Evolutionary conservation across 257 asterid genomes (phyloP).

Genomic region (Forsythia viridissima): DNA sequence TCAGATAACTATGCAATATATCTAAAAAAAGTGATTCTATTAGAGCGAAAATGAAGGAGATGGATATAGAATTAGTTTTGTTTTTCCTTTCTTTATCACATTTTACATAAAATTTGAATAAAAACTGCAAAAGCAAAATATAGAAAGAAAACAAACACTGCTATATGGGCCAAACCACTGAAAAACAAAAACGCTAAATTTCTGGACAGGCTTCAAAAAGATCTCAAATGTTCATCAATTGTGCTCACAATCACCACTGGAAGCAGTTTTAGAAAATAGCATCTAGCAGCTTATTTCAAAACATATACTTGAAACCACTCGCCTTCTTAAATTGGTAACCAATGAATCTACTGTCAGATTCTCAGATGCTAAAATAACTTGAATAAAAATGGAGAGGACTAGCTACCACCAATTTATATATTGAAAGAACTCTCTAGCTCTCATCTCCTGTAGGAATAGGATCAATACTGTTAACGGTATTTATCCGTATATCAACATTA

Average conservation of each 20-base stretch:
- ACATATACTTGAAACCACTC: background rate
- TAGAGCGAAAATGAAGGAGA: background rate
- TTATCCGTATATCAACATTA: background rate
- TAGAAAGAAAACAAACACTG: background rate
- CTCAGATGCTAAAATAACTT: background rate
- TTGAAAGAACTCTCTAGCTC: background rate
- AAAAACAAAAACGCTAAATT: background rate
- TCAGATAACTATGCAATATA: background rate
- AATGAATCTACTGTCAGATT: background rate
- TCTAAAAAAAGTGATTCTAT: background rate
- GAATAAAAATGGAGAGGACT: background rate
- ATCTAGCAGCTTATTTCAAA: background rate
- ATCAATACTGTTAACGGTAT: background rate
- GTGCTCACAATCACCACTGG: background rate
- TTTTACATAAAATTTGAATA: background rate
- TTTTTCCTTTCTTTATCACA: background rate
- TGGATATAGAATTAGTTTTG: background rate
- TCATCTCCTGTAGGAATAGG: background rate
- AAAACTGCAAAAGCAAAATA: background rate
- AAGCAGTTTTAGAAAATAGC: background rate
- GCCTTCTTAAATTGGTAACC: background rate
- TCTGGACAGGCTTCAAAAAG: background rate
- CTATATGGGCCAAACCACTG: background rate
- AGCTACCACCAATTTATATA: too few relatives aligned
- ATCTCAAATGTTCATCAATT: background rate